These are phyloP conservation scores for Exidia glandulosa DNA, from an alignment of 768 basidiomycete genomes.

Conservation along the genomic window DNA sequence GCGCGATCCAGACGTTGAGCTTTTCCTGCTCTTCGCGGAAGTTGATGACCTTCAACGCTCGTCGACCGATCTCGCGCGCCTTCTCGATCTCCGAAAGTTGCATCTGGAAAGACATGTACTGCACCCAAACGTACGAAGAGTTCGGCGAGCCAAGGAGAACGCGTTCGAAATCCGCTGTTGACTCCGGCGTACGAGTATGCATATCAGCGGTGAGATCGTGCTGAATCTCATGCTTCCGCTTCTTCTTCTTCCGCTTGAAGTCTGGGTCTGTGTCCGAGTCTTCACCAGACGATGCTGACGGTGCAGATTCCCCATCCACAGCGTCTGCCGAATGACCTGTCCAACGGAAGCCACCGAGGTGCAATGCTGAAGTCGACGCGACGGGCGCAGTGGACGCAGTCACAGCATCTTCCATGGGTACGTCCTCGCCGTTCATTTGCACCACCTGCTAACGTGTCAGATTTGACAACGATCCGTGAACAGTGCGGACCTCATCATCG, in stretches of 20 bases:
- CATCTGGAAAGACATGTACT: conserved; percentile 98
- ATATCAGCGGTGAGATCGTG: conserved; percentile 79
- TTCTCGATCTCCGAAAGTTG: conserved; percentile 95
- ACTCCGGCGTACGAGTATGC: conserved; percentile 76
- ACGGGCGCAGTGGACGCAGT: not conserved
- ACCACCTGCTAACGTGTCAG: conserved; percentile 8
- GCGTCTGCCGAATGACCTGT: conserved; percentile 26
- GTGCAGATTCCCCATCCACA: conserved; percentile 29
- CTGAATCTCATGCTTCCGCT: conserved; percentile 61
- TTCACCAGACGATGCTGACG: conserved; percentile 37
- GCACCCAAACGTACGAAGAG: conserved; percentile 96
- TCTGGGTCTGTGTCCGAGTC: conserved; percentile 33
- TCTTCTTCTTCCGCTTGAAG: conserved; percentile 48
- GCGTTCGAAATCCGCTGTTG: conserved; percentile 91
- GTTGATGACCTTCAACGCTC: conserved; percentile 77
- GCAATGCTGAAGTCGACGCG: conserved; percentile 15
- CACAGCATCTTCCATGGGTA: conserved; percentile 29
- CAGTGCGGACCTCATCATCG: conserved; percentile 18
- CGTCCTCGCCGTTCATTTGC: conserved; percentile 25
- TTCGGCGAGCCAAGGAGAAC: conserved; percentile 87
- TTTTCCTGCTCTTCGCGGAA: conserved; percentile 96
- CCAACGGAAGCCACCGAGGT: conserved; percentile 54
- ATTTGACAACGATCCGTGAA: too few relatives aligned
- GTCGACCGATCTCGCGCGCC: conserved; percentile 75
- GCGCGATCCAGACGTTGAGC: conserved; percentile 93